Conservation (phyloP, 805 yeast genomes). For the Cyberlindnera meyerae region DNA sequence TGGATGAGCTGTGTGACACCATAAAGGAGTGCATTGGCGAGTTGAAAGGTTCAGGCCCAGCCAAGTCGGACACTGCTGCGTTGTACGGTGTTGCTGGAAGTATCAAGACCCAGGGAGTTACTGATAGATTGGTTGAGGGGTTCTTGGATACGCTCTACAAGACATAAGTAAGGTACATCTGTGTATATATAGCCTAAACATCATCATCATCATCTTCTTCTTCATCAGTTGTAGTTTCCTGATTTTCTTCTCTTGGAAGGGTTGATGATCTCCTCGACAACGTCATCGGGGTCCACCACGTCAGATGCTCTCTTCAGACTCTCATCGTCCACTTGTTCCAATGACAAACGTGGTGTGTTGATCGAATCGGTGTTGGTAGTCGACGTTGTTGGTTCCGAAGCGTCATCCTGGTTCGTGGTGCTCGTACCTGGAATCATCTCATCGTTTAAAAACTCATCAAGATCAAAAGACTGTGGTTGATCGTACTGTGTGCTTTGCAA, state of each 20-base stretch:
- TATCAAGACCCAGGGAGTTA: constrained; percentile 76
- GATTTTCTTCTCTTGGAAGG: constrained; percentile 12
- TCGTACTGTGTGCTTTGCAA: constrained; percentile 14
- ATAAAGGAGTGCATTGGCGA: constrained; percentile 29
- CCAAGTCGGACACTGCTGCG: constrained; percentile 70
- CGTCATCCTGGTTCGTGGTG: too few relatives aligned
- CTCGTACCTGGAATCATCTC: constrained; percentile 7
- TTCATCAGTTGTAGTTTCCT: too few relatives aligned
- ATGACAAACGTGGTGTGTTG: not conserved
- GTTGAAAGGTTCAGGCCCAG: constrained; percentile 20
- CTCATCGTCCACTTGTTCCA: constrained; percentile 30
- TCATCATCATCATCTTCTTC: too few relatives aligned
- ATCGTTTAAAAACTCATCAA: constrained; percentile 24
- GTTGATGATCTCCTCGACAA: constrained; percentile 9
- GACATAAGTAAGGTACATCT: not conserved
- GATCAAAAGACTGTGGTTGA: constrained; percentile 16
- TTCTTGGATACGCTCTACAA: constrained; percentile 82
- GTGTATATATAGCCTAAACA: too few relatives aligned
- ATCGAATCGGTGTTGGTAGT: not conserved
- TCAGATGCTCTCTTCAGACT: constrained; percentile 51
- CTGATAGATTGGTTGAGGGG: constrained; percentile 70
- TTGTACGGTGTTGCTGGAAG: constrained; percentile 95
- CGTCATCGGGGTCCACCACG: not conserved
- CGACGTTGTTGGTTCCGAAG: not conserved
- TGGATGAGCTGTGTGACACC: constrained; percentile 53